Evolutionary conservation across 129 eudicot genomes (phyloP).

Genomic region (carrot (Daucus carota)): DNA sequence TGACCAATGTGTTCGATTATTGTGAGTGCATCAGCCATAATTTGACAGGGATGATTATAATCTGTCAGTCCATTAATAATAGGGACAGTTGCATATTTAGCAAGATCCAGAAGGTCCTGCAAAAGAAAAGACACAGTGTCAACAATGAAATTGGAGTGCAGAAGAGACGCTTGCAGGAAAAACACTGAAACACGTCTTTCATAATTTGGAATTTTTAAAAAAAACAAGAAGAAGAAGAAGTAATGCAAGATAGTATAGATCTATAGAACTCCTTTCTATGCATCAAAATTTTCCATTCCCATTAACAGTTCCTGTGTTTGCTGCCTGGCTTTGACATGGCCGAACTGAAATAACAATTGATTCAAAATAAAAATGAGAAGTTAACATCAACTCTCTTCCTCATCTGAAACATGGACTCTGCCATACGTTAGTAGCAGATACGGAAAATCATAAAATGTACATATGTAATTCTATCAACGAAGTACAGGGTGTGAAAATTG

Average conservation of each 20-base stretch:
- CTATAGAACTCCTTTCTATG: not conserved
- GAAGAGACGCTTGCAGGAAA: not conserved
- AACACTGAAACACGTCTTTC: not conserved
- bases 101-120: conserved; percentile 86
- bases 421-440: not conserved
- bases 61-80: conserved; percentile 68
- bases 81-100: conserved; percentile 58
- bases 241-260: not conserved
- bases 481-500: not conserved
- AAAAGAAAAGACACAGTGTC: conserved; percentile 3
- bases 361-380: not conserved
- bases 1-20: conserved; percentile 84
- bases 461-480: not conserved
- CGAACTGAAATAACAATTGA: not conserved
- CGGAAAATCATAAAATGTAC: not conserved
- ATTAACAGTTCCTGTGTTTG: not conserved
- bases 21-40: conserved; percentile 86
- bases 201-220: not conserved
- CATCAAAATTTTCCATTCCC: not conserved
- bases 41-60: conserved; percentile 88
- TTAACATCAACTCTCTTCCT: not conserved
- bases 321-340: not conserved
- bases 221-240: too few species aligned
- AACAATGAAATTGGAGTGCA: not conserved
- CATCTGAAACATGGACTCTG: not conserved